phyloP scores from a whole-genome alignment of 2,329 filamentous ascomycete genomes.

The Claviceps spartinae region DNA sequence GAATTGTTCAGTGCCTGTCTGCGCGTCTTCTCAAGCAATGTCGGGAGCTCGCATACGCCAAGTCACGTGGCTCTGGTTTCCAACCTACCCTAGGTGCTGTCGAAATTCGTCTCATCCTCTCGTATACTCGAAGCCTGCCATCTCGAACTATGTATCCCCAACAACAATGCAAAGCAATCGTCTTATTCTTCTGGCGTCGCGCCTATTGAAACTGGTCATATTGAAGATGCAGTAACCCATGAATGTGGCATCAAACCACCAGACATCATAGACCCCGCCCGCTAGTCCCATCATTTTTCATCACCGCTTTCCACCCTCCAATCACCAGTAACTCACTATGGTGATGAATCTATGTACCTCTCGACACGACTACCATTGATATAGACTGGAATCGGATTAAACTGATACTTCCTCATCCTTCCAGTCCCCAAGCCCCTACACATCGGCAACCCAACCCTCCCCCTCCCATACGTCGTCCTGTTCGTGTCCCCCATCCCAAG shows the following conservation, averaged over 20 bases:
- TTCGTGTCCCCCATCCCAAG: not conserved
- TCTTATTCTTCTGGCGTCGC: not conserved
- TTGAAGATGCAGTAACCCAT: not conserved
- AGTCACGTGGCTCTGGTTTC: not conserved
- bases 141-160: not conserved
- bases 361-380: not conserved
- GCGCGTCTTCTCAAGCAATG: not conserved
- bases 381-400: not conserved
- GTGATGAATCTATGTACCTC: not conserved
- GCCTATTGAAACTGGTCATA: not conserved
- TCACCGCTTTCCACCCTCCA: not conserved
- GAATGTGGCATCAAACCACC: not conserved
- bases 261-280: not conserved
- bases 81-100: not conserved
- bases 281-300: not conserved
- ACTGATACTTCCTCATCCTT: not conserved
- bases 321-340: too few species aligned
- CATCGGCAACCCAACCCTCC: not conserved
- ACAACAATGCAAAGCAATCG: not conserved
- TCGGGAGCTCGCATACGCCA: not conserved
- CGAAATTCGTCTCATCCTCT: too few species aligned
- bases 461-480: slow-evolving; percentile 3
- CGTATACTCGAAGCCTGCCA: not conserved
- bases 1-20: not conserved
- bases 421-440: not conserved